A percentile compares a stretch with the other conserved stretches of the same genome.
phyloP scores from a whole-genome alignment of 352 stramenopile genomes.

The Blastocystis sp. region DNA sequence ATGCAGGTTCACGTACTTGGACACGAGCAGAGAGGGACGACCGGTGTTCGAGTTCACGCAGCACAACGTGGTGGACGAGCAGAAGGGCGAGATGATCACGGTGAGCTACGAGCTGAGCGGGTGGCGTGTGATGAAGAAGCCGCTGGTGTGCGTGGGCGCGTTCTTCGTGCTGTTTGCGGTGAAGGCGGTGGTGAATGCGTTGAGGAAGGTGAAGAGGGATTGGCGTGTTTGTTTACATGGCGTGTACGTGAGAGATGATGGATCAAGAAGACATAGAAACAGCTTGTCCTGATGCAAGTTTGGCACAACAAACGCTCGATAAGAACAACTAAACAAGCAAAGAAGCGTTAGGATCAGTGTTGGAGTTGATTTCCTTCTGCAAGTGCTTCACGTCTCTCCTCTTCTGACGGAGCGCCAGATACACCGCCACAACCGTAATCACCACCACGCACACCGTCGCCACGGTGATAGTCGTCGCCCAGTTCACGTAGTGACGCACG shows the following conservation, averaged over 20 bases:
- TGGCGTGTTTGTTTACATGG: too few species aligned
- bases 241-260: too few species aligned
- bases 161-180: conserved; percentile 69
- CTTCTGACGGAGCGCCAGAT: neutral
- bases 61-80: conserved; percentile 63
- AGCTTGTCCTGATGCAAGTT: too few species aligned
- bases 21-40: conserved; percentile 71
- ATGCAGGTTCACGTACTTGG: conserved; percentile 73
- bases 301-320: too few species aligned
- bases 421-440: neutral
- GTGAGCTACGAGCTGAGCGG: conserved; percentile 62
- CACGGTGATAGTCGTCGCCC: neutral
- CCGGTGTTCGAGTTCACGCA: conserved; percentile 72
- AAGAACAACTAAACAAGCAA: too few species aligned
- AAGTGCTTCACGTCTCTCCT: neutral
- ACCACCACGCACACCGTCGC: neutral
- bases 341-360: too few species aligned
- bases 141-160: conserved; percentile 63
- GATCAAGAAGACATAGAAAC: too few species aligned
- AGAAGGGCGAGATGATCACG: conserved; percentile 73
- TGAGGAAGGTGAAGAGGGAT: conserved; percentile 7
- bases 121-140: conserved; percentile 44
- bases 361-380: too few species aligned
- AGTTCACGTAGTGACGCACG: neutral
- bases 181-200: conserved; percentile 20